phyloP scores from a whole-genome alignment of 2,329 filamentous ascomycete genomes.

The Diaporthe citrichinensis region DNA sequence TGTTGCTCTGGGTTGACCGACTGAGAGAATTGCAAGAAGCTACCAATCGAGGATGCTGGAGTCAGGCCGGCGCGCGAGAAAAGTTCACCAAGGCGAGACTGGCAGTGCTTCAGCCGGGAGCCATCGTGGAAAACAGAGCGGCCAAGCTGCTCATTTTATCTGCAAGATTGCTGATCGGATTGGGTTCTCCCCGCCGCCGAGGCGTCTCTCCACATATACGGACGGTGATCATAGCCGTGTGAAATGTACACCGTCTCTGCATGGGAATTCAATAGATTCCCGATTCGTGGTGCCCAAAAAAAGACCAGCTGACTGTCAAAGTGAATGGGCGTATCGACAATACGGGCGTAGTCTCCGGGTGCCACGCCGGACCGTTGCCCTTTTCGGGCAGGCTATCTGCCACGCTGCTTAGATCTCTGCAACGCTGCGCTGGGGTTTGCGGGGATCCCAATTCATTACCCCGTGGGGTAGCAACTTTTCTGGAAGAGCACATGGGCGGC shows the following conservation, averaged over 20 bases:
- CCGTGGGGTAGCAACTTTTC: conserved; percentile 22
- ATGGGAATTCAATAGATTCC: conserved; percentile 13
- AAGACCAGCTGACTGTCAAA: conserved; percentile 26
- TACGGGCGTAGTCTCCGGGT: conserved; percentile 20
- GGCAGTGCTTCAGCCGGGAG: not conserved
- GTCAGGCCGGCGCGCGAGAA: conserved; percentile 1
- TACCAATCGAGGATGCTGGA: not conserved
- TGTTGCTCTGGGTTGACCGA: not conserved
- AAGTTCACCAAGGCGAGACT: not conserved
- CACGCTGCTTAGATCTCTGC: conserved; percentile 13
- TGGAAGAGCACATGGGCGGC: not conserved
- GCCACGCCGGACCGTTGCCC: conserved; percentile 30
- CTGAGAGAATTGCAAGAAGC: not conserved
- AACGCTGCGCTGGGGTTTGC: conserved; percentile 10
- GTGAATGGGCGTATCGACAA: conserved; percentile 4
- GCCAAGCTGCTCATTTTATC: conserved; percentile 17
- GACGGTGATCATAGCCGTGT: not conserved
- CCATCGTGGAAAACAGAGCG: not conserved
- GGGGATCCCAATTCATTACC: conserved; percentile 11
- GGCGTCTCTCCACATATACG: conserved; percentile 5
- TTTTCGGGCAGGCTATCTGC: conserved; percentile 5
- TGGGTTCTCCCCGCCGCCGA: not conserved
- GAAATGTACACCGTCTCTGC: conserved; percentile 3
- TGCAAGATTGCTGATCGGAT: not conserved
- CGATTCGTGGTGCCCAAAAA: conserved; percentile 12